Evolutionary conservation across 2,329 filamentous ascomycete species (phyloP).

Genomic region (Alternaria gansuensis): DNA sequence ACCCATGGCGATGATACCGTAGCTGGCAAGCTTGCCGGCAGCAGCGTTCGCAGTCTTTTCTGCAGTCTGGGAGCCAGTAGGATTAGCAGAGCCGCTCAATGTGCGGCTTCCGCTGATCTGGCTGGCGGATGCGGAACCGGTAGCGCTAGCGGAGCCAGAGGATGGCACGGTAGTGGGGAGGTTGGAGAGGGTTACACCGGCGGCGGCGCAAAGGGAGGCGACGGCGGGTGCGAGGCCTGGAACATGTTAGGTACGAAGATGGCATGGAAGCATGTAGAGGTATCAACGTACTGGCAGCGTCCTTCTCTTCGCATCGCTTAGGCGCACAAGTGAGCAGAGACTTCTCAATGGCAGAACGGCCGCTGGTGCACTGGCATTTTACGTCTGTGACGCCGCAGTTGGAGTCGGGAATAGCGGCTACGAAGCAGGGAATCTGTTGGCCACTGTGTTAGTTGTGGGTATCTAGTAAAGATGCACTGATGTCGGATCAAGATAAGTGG

Average conservation of each 20-base stretch:
- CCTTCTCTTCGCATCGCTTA: constrained; percentile 48
- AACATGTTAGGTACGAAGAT: background rate
- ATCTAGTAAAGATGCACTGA: background rate
- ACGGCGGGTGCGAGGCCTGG: constrained; percentile 39
- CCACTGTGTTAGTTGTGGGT: background rate
- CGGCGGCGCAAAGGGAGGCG: constrained; percentile 39
- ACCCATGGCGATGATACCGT: constrained; percentile 39
- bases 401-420: constrained; percentile 57
- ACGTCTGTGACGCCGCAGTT: constrained; percentile 60
- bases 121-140: constrained; percentile 17
- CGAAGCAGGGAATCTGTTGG: constrained; percentile 58
- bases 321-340: constrained; percentile 56
- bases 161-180: constrained; percentile 29
- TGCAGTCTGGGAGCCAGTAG: constrained; percentile 14
- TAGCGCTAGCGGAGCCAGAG: constrained; percentile 5
- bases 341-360: constrained; percentile 46
- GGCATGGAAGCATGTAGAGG: background rate
- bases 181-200: constrained; percentile 38
- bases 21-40: constrained; percentile 29
- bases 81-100: constrained; percentile 12
- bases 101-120: constrained; percentile 8
- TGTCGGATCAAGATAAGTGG: background rate
- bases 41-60: constrained; percentile 32
- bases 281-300: constrained; percentile 52
- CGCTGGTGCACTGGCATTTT: constrained; percentile 63